Evolutionary conservation across 2,329 filamentous ascomycete species (phyloP).

Genomic region (Fusarium siculi): DNA sequence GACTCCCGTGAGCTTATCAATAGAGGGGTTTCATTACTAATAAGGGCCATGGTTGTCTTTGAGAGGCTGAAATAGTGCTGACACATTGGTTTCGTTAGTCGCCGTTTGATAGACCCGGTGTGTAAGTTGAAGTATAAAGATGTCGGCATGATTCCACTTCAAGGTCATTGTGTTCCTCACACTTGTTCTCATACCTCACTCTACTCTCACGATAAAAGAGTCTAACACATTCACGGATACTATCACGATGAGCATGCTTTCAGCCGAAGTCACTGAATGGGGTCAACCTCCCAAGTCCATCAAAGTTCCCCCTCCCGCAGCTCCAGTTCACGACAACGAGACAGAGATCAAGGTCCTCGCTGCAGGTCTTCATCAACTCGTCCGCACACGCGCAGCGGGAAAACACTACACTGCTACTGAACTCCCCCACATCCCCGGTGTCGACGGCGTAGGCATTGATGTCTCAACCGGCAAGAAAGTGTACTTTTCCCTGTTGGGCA

Average conservation of each 20-base stretch:
- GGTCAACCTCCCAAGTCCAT: conserved; percentile 42
- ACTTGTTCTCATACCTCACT: not conserved
- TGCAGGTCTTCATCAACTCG: conserved; percentile 63
- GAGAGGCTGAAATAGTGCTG: conserved; percentile 6
- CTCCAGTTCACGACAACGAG: conserved; percentile 49
- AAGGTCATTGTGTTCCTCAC: not conserved
- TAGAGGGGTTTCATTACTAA: conserved; percentile 24
- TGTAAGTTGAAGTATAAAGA: conserved; percentile 25
- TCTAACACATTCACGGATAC: not conserved
- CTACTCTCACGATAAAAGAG: not conserved
- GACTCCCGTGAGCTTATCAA: conserved; percentile 21
- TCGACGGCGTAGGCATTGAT: conserved; percentile 63
- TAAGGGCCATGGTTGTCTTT: conserved; percentile 4
- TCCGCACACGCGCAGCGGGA: conserved; percentile 63
- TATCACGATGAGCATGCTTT: conserved; percentile 46
- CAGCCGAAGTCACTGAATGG: conserved; percentile 55
- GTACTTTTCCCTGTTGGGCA: conserved; percentile 56
- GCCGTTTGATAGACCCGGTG: not conserved
- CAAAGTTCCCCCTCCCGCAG: conserved; percentile 50
- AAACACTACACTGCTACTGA: conserved; percentile 62
- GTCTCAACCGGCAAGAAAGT: conserved; percentile 58
- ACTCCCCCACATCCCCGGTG: conserved; percentile 63
- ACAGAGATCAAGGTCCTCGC: conserved; percentile 64
- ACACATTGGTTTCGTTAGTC: conserved; percentile 1
- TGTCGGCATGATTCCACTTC: not conserved